Evolutionary conservation across 768 basidiomycete species (phyloP), one percentile per base, ranked within the genome.

Genomic region (Suillus sp.): DNA sequence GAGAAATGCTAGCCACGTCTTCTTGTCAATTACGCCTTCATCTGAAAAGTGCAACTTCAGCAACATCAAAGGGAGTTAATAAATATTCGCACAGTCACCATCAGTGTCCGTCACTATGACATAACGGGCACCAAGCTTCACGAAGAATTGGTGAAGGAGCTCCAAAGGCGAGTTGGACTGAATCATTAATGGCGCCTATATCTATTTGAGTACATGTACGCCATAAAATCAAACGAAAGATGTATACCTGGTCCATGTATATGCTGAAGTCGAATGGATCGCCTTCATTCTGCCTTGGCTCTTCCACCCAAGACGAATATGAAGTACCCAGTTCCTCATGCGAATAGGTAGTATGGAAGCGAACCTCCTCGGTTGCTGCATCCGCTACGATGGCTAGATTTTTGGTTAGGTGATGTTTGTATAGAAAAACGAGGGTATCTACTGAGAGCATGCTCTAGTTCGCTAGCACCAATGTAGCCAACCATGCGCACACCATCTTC

Each of bases 381-480:
- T 92, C 89, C 11, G 89, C 86, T n/a, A 94, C 86, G 45, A 92
- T 83, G 62, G 83, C 91, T 93, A 67, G 45, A 62, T n/a, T 9
- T 10, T 53, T 58, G 50, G 64, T 51, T 64, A 62, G 62, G 63
- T 5, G 0, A 45, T 18, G 25, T 35, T 38, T 38, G 22, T 50
- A 22, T n/a, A 35, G 20, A 11, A 61, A n/a, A 53, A 61, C 30
- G 34, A 60, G 34, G 25, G 14, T 3, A 81, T 88, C 60, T 74
- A 94, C 92, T 84, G 4, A 99, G 78, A 6, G 93, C 95, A 75
- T 99, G 95, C 70, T 97, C 95, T 16, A 99, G 84, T 75, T 99
- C 97, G 69, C 90, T 96, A 34, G 88, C 85, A 0, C 95, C 94
- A 64, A 99, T 90, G 73, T 96, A 96, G 8, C 95, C 97, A 42